These are phyloP conservation scores for Primulina tabacum DNA, from an alignment of 257 asterid species.

Conservation along the genomic window DNA sequence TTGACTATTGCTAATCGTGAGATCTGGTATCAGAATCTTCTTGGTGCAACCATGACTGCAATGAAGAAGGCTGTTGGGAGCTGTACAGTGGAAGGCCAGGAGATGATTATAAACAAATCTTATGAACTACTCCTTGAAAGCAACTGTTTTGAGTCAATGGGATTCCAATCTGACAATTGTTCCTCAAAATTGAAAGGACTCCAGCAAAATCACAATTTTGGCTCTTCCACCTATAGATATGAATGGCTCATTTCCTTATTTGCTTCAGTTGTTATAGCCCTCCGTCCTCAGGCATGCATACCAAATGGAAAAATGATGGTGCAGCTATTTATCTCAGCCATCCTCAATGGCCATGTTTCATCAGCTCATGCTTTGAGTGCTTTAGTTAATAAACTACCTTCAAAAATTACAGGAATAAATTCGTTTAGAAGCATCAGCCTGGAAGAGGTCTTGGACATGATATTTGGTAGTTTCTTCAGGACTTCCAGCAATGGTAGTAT, in stretches of 20 bases:
- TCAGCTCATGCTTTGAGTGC: slow-evolving; percentile 98
- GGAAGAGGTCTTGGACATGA: slow-evolving; percentile 58
- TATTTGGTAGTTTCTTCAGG: slow-evolving; percentile 44
- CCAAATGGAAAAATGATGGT: slow-evolving; percentile 54
- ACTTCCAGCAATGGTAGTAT: slow-evolving; percentile 25
- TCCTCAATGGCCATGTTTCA: slow-evolving; percentile 68
- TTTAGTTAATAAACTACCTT: slow-evolving; percentile 83
- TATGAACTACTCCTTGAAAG: slow-evolving; percentile 43
- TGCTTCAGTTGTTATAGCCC: slow-evolving; percentile 75
- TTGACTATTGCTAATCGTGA: slow-evolving; percentile 22
- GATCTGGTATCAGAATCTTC: slow-evolving; percentile 56
- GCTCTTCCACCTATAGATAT: slow-evolving; percentile 39
- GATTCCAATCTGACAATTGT: slow-evolving; percentile 34
- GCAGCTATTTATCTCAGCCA: slow-evolving; percentile 48
- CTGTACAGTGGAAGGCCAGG: slow-evolving; percentile 69
- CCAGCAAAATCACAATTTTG: slow-evolving; percentile 29
- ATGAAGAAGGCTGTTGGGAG: slow-evolving; percentile 72
- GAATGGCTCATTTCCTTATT: slow-evolving; percentile 67
- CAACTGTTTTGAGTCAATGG: slow-evolving; percentile 31
- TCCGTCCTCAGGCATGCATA: slow-evolving; percentile 65
- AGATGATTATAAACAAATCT: slow-evolving; percentile 54
- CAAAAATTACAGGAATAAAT: slow-evolving; percentile 36
- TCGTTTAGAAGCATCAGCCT: slow-evolving; percentile 38
- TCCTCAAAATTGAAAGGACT: slow-evolving; percentile 28
- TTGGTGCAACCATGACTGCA: slow-evolving; percentile 57